Conservation (phyloP, 805 yeast genomes). For the Grigorovia transvaalensis region DNA sequence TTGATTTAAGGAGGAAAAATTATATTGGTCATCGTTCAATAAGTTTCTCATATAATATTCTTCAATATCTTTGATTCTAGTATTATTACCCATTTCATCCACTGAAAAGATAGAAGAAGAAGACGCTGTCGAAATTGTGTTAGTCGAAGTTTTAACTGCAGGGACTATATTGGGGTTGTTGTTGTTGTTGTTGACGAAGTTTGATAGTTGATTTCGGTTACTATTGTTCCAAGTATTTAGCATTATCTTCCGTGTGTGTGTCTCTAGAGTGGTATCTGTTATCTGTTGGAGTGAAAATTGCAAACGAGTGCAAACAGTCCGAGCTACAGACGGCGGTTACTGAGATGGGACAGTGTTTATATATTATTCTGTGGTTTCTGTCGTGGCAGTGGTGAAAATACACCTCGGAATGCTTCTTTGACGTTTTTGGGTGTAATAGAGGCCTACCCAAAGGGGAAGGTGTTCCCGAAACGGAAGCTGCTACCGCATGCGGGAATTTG, state of each 20-base stretch:
- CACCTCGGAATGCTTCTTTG: background rate
- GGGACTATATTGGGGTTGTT: no score
- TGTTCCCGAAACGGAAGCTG: background rate
- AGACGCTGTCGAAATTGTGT: background rate
- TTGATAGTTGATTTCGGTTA: background rate
- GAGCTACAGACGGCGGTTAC: background rate
- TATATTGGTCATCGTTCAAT: conserved; percentile 13
- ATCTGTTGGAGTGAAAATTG: background rate
- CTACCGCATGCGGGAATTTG: background rate
- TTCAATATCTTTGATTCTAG: conserved; percentile 25
- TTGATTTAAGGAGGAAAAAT: background rate
- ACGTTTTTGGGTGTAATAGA: background rate
- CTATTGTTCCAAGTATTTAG: background rate
- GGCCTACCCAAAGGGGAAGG: background rate
- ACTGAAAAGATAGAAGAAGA: conserved; percentile 19
- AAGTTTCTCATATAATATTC: conserved; percentile 25
- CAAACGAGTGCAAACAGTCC: background rate
- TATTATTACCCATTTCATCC: conserved; percentile 16
- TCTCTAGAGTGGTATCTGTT: background rate
- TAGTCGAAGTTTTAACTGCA: background rate
- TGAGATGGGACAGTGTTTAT: background rate
- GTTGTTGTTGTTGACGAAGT: background rate
- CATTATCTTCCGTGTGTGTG: background rate
- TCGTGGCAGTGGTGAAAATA: background rate
- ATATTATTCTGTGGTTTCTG: background rate